Conservation (phyloP, 169 alveolate genomes). For the Perkinsus chesapeaki region DNA sequence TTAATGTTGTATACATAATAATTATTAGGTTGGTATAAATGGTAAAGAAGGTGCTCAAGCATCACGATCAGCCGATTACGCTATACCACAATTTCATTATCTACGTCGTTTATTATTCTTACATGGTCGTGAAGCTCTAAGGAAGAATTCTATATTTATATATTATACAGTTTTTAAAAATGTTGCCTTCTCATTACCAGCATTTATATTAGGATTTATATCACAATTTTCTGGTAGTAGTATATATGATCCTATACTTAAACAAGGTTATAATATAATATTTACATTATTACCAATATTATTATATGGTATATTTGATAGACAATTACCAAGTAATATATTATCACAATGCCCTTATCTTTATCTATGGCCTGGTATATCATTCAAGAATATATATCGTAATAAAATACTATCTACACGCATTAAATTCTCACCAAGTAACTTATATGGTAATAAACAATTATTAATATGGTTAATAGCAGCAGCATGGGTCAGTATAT, state of each 20-base stretch:
- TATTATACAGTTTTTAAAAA: constrained; percentile 55
- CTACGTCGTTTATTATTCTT: constrained; percentile 49
- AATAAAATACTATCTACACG: neutral
- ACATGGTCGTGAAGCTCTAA: constrained; percentile 70
- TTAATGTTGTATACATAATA: no score
- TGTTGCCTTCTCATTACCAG: constrained; percentile 26
- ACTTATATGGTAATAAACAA: neutral
- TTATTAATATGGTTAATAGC: neutral
- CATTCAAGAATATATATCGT: neutral
- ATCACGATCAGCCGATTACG: constrained; percentile 73
- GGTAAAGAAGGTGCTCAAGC: constrained; percentile 97
- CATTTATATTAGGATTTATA: neutral
- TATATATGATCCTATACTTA: constrained; percentile 58
- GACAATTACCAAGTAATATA: constrained; percentile 52
- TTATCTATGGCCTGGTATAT: constrained; percentile 15
- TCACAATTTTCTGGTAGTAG: constrained; percentile 49
- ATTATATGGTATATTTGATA: constrained; percentile 53
- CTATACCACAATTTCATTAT: constrained; percentile 65
- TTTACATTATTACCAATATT: constrained; percentile 57
- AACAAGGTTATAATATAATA: constrained; percentile 53
- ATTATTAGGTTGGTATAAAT: constrained; percentile 91
- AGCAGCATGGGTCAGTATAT: neutral
- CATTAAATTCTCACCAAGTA: neutral
- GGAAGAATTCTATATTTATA: constrained; percentile 63
- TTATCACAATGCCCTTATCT: constrained; percentile 47